These are phyloP conservation scores for Termitomyces sp. DNA, from an alignment of 768 basidiomycete genomes.

Conservation along the genomic window DNA sequence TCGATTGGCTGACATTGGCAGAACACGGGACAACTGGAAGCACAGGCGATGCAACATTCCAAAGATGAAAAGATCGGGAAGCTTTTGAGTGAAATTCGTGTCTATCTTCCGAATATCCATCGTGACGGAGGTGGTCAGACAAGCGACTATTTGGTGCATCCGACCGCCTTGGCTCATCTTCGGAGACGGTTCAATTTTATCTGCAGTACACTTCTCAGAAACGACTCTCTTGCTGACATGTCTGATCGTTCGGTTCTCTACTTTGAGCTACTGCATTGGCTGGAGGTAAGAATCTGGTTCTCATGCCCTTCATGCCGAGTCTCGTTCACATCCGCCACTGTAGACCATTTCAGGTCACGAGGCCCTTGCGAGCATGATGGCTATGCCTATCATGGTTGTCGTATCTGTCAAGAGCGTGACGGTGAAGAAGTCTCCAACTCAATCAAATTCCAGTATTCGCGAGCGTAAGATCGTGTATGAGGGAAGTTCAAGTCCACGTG, in stretches of 20 bases:
- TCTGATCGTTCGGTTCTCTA: slow-evolving; percentile 82
- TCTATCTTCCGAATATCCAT: slow-evolving; percentile 78
- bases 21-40: slow-evolving; percentile 79
- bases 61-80: slow-evolving; percentile 73
- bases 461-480: slow-evolving; percentile 87
- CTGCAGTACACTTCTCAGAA: slow-evolving; percentile 78
- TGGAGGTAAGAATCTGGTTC: slow-evolving; percentile 58
- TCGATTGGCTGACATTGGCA: slow-evolving; percentile 22
- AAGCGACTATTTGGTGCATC: slow-evolving; percentile 90
- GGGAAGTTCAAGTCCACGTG: slow-evolving; percentile 86
- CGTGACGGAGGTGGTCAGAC: slow-evolving; percentile 71
- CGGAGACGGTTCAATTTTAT: slow-evolving; percentile 88
- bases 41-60: slow-evolving; percentile 60
- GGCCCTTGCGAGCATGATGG: slow-evolving; percentile 92
- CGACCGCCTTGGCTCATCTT: slow-evolving; percentile 87
- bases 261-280: slow-evolving; percentile 87
- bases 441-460: slow-evolving; percentile 48
- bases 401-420: slow-evolving; percentile 60
- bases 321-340: slow-evolving; percentile 2
- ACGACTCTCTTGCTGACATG: slow-evolving; percentile 94
- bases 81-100: slow-evolving; percentile 67
- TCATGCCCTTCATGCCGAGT: neutral
- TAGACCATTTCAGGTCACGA: slow-evolving; percentile 93
- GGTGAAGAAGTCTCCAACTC: slow-evolving; percentile 44
- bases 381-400: slow-evolving; percentile 93